These are phyloP conservation scores for Naganishia albida DNA, from an alignment of 1,284 basidiomycete species.

Conservation along the genomic window DNA sequence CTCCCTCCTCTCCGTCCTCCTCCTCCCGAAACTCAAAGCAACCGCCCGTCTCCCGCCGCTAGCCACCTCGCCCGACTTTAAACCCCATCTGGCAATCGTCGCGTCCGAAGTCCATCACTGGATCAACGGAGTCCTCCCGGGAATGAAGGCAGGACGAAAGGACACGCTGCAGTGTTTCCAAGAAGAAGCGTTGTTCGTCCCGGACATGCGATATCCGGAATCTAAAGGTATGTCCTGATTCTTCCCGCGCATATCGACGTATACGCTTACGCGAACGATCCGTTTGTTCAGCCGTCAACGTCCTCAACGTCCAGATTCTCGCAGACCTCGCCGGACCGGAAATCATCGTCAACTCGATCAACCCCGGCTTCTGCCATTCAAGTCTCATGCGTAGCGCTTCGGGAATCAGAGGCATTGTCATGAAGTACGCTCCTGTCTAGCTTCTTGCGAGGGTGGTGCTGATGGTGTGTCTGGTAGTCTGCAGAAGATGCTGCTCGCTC, in stretches of 20 bases:
- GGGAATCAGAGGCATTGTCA: neutral
- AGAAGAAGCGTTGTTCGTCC: conserved; percentile 21
- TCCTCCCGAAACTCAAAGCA: conserved; percentile 22
- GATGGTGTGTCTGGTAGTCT: conserved; percentile 4
- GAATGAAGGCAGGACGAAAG: conserved; percentile 19
- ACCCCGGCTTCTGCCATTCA: conserved; percentile 31
- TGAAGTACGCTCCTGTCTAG: neutral
- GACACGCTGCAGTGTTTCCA: conserved; percentile 28
- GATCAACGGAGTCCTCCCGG: conserved; percentile 22
- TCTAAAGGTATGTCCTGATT: conserved; percentile 17
- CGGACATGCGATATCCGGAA: conserved; percentile 12
- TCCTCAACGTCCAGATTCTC: conserved; percentile 21
- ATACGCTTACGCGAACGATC: neutral
- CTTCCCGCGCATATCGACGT: neutral
- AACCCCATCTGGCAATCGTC: conserved; percentile 26
- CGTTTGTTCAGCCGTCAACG: conserved; percentile 22
- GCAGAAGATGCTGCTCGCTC: conserved; percentile 22
- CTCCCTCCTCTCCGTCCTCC: conserved; percentile 31
- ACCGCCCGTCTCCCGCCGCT: conserved; percentile 20
- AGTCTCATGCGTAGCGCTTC: conserved; percentile 4
- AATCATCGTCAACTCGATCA: conserved; percentile 27
- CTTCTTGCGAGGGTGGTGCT: neutral
- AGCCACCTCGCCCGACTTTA: conserved; percentile 5
- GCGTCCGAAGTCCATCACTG: conserved; percentile 30
- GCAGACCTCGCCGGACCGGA: conserved; percentile 13